phyloP scores from a whole-genome alignment of 352 stramenopile genomes.

The Phytopythium mirpurense region DNA sequence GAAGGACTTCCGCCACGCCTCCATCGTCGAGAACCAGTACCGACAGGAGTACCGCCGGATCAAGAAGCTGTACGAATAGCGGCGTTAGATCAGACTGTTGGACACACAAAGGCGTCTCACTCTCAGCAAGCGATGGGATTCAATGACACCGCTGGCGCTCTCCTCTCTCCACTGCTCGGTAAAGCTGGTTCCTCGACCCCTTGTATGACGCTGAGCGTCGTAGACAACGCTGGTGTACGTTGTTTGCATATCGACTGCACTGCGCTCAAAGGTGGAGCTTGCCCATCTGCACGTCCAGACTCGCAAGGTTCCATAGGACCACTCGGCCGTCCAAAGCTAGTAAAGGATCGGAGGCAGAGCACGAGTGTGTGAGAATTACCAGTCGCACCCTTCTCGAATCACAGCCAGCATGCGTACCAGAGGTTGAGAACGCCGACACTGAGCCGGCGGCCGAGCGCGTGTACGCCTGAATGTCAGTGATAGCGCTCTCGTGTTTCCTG shows the following conservation, averaged over 20 bases:
- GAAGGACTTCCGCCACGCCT: conserved; percentile 85
- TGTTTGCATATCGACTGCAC: no score
- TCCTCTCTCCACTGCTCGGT: not conserved
- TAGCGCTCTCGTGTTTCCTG: conserved; percentile 83
- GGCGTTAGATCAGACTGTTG: conserved; percentile 8
- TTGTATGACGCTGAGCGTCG: not conserved
- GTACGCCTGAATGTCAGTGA: conserved; percentile 80
- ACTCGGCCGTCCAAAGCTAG: conserved; percentile 77
- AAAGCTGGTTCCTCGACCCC: no score
- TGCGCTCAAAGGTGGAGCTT: conserved; percentile 82
- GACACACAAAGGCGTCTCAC: not conserved
- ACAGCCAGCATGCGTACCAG: conserved; percentile 32
- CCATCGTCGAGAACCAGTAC: conserved; percentile 85
- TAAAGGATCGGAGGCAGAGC: conserved; percentile 1
- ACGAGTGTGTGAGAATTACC: not conserved
- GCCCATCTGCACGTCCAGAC: conserved; percentile 70
- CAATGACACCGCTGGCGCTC: not conserved
- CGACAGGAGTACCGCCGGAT: conserved; percentile 89
- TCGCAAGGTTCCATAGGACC: conserved; percentile 72
- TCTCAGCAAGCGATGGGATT: not conserved
- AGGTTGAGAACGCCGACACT: conserved; percentile 79
- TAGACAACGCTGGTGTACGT: no score
- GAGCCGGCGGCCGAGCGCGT: conserved; percentile 36
- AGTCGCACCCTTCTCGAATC: not conserved
- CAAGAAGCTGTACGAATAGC: conserved; percentile 89